Conservation (phyloP, 1,284 basidiomycete species). For the Lentinula novae-zelandiae region DNA sequence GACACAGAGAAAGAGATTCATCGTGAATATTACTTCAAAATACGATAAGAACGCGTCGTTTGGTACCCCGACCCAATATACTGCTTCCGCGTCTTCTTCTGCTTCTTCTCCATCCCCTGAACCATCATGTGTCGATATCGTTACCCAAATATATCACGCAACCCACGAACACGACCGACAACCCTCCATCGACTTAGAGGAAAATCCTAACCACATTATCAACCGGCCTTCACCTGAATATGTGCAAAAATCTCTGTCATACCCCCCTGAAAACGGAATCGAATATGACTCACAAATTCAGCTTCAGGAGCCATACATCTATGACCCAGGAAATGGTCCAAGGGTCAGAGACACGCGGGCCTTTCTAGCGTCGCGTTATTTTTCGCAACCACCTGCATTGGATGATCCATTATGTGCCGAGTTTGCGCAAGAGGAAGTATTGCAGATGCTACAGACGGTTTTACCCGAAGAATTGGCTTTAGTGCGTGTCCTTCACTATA, state of each 20-base stretch:
- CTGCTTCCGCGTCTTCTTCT: not conserved
- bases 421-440: conserved; percentile 67
- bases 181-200: not conserved
- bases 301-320: conserved; percentile 50
- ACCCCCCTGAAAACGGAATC: not conserved
- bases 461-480: conserved; percentile 68
- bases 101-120: not conserved
- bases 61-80: not conserved
- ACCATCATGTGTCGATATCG: not conserved
- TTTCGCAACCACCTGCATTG: conserved; percentile 58
- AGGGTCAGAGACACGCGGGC: conserved; percentile 58
- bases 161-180: not conserved
- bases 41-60: conserved; percentile 4
- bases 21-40: not conserved
- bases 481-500: conserved; percentile 37
- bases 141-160: not conserved
- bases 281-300: conserved; percentile 14
- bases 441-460: conserved; percentile 65
- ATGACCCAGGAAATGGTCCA: conserved; percentile 73
- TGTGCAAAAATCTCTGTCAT: not conserved
- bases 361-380: conserved; percentile 57
- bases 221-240: not conserved
- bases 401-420: conserved; percentile 65
- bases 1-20: conserved; percentile 8
- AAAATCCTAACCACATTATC: not conserved